Base-by-base conservation (phyloP, 2,329 filamentous ascomycete genomes). In the Penicillium carneum region DNA sequence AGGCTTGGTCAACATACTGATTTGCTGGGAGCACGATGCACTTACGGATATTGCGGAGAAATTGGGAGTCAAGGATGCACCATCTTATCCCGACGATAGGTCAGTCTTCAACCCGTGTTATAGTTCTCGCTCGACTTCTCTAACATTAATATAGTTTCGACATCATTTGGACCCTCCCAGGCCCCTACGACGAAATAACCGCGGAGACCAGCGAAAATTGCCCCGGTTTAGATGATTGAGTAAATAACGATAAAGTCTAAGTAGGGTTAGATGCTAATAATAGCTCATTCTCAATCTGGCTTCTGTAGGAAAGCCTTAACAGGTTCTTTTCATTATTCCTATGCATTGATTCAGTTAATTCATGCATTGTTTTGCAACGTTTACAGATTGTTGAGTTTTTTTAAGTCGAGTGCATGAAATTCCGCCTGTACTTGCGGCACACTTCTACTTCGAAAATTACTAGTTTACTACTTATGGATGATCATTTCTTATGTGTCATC, bases 1-100 rank as follows among this genome's bases (percentile, higher is more conserved):
- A 0, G 84, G 84, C 23, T 26, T 26, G 23, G 23, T 26, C 1
- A 88, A 88, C 64, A 84, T 89, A 48, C 72, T 89, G 46, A 84
- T 88, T 60, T 87, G 85, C 76, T 88, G 86, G 86, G 83, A 88
- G 67, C 86, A 88, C 70, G 77, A 81, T 53, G 75, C 77, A 18
- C 71, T 88, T 49, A 81, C 78, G 36, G 78, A 85, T 62, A 84
- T 88, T 65, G 82, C 80, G 1, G 66, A 83, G 63, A 74, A 77
- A 16, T 71, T 89, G 18, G 87, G 86, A 0, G 83, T 81, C 56
- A 69, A 80, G 8, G 67, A 84, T 65, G 80, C 82, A 0, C 81
- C 82, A 1, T 70, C 73, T 5, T 88, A 88, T 68, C 84, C 84
- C 0, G 75, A 79, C 62, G 78, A 82, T 59, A 72, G 77, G 79